Percentiles rank a stretch among this genome's conserved stretches.
These are phyloP conservation scores for Wilcoxina mikolae DNA, from an alignment of 495 filamentous ascomycete species.

Conservation along the genomic window DNA sequence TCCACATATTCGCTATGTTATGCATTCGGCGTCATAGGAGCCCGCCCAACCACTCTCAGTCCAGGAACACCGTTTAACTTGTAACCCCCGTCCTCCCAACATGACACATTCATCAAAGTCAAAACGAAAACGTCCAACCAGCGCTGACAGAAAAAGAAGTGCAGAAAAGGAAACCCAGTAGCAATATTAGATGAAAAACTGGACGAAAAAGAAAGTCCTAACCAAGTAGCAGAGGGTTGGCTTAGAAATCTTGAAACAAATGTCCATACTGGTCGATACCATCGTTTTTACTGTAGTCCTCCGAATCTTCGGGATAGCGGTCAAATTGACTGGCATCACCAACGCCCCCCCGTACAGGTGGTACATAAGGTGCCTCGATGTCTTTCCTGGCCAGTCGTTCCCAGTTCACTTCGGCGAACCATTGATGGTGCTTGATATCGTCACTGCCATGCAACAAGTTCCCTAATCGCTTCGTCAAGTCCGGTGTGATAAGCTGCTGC, in stretches of 20 bases:
- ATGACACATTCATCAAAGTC: background rate
- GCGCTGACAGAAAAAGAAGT: background rate
- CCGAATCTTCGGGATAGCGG: conserved; percentile 91
- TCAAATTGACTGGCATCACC: conserved; percentile 97
- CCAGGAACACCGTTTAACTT: background rate
- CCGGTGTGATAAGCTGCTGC: conserved; percentile 79
- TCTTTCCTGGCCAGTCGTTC: conserved; percentile 84
- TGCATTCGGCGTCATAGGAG: background rate
- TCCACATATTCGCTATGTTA: no score
- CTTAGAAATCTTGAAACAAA: conserved; percentile 59
- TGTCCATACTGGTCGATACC: conserved; percentile 44
- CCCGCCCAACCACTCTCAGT: background rate
- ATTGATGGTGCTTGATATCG: conserved; percentile 87
- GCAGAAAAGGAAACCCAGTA: background rate
- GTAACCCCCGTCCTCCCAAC: background rate
- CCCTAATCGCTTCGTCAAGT: conserved; percentile 86
- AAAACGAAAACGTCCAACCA: background rate
- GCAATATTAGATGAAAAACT: background rate
- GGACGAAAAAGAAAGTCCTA: background rate
- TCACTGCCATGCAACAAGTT: conserved; percentile 84
- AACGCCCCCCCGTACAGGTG: conserved; percentile 81
- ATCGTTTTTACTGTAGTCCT: conserved; percentile 47
- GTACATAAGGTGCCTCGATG: conserved; percentile 95
- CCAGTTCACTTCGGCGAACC: conserved; percentile 98
- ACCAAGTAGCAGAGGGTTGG: background rate